Base-by-base conservation (phyloP, 1,284 basidiomycete genomes). In the Volvariella surrecta region DNA sequence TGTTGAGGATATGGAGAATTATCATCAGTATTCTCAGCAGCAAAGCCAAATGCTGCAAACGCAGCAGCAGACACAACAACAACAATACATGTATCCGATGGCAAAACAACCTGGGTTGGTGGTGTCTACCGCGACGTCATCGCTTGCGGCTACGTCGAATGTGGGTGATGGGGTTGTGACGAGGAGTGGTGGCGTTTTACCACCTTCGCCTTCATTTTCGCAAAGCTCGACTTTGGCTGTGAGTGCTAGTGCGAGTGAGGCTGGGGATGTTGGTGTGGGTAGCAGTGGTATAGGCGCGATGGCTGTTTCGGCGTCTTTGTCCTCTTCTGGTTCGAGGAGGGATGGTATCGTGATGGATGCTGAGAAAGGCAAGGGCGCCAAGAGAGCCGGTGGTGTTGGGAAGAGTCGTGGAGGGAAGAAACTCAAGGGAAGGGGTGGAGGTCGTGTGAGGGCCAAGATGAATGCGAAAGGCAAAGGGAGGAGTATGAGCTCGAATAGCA, bases 351-450 rank as follows among this genome's bases (percentile, higher is more conserved):
- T 9, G 7, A 6, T n/a, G 34, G 34, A 31, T 48, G 48, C 19
- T 35, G 44, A 24, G 44, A 44, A 37, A 18, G 35, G 44, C 39
- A 42, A 24, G 22, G 47, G 49, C 48, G 44, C 40, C 2, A 43
- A 39, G 21, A 43, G 39, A 8, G 43, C 45, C 22, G 46, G 19
- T 30, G 39, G 42, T 10, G 17, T 41, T 28, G 45, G 20, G 9
- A 37, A 19, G 24, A n/a, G 19, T 39, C 17, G 38, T 21, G 21
- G 30, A 42, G 42, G 24, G 6, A 11, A 6, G 24, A 11, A 11
- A 11, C 17, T 34, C 22, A 38, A 45, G 42, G 43, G 42, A 31
- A 32, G 43, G 15, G 34, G 22, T 16, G 52, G 54, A 22, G 48
- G 47, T 1, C 44, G 51, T 9, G 42, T 24, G 43, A 35, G 40